phyloP scores from a whole-genome alignment of 352 stramenopile species.

The Thraustotheca clavata region DNA sequence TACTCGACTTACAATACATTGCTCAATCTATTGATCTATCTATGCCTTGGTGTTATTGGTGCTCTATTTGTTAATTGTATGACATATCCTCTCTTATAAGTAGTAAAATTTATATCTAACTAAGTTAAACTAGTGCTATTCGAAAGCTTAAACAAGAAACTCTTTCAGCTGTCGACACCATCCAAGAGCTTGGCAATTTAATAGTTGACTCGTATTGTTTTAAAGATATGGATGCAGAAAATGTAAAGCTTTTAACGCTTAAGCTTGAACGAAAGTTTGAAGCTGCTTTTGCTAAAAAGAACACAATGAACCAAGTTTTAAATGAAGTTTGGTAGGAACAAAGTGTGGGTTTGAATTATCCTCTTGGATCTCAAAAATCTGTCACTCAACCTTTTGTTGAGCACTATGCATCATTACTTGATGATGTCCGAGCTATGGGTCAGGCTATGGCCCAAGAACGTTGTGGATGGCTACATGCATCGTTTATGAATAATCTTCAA shows the following conservation, averaged over 20 bases:
- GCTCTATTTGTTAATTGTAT: slow-evolving; percentile 66
- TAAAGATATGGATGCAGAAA: slow-evolving; percentile 78
- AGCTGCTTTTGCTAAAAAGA: slow-evolving; percentile 33
- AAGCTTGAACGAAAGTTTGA: slow-evolving; percentile 73
- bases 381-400: slow-evolving; percentile 58
- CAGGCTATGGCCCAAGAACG: slow-evolving; percentile 73
- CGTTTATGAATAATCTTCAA: slow-evolving; percentile 71
- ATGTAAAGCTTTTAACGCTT: slow-evolving; percentile 73
- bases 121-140: slow-evolving; percentile 36
- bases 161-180: slow-evolving; percentile 35
- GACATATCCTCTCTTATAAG: slow-evolving; percentile 67
- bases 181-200: slow-evolving; percentile 67
- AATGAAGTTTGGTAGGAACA: slow-evolving; percentile 80
- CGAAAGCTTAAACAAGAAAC: slow-evolving; percentile 43
- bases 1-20: slow-evolving; percentile 58
- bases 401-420: slow-evolving; percentile 53
- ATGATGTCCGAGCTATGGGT: slow-evolving; percentile 57
- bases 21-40: slow-evolving; percentile 65
- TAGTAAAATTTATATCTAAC: not conserved
- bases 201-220: slow-evolving; percentile 83
- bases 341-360: slow-evolving; percentile 50
- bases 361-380: slow-evolving; percentile 64
- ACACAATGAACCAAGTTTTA: slow-evolving; percentile 48
- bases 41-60: slow-evolving; percentile 62
- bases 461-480: slow-evolving; percentile 60